Evolutionary conservation across 2,329 filamentous ascomycete genomes (phyloP).

Genomic region (Capronia americana): DNA sequence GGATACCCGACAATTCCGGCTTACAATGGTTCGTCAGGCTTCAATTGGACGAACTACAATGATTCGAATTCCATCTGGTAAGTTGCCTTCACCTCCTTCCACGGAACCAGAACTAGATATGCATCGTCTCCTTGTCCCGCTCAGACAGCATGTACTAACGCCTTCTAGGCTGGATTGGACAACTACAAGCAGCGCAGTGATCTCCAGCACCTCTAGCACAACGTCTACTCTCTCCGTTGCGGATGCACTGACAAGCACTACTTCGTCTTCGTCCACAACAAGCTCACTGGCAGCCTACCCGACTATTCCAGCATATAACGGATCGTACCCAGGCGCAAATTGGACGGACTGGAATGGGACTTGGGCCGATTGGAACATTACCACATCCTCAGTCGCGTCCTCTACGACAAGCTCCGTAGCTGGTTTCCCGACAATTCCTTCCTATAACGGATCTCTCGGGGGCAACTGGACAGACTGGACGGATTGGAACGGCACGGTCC

Average conservation of each 20-base stretch:
- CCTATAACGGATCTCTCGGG: conserved; percentile 5
- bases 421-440: conserved; percentile 3
- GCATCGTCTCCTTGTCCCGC: too few relatives aligned
- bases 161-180: conserved; percentile 6
- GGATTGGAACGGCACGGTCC: conserved; percentile 8
- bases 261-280: conserved; percentile 5
- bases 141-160: too few relatives aligned
- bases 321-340: conserved; percentile 6
- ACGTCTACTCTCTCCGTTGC: conserved; percentile 7
- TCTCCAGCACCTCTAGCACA: conserved; percentile 5
- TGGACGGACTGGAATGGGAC: conserved; percentile 1
- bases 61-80: conserved; percentile 9
- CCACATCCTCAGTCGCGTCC: background rate
- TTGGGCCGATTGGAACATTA: background rate
- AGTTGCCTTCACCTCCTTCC: background rate
- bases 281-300: background rate
- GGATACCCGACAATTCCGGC: background rate
- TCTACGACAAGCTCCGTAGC: background rate
- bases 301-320: background rate
- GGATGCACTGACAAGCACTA: conserved; percentile 12
- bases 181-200: background rate
- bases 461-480: conserved; percentile 7
- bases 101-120: too few relatives aligned
- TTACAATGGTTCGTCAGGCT: conserved; percentile 7
- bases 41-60: conserved; percentile 5